phyloP scores from a whole-genome alignment of 257 asterid species.

The Solanum virginianum region DNA sequence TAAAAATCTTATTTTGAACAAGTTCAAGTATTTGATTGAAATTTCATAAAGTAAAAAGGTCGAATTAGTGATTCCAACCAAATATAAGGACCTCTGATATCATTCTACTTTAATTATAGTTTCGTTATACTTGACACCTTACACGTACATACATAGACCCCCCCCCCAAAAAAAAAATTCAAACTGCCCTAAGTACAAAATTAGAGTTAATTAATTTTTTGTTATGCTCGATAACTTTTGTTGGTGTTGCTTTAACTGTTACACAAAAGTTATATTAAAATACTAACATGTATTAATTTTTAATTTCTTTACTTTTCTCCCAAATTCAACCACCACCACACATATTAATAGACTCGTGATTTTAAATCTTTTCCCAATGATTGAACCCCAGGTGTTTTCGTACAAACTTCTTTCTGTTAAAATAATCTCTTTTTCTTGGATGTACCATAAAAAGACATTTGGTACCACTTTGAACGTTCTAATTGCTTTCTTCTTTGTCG shows the following conservation, averaged over 20 bases:
- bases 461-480: not conserved
- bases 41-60: too few species aligned
- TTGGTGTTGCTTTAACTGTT: not conserved
- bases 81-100: too few species aligned
- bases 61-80: too few species aligned
- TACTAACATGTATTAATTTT: not conserved
- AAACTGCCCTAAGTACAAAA: not conserved
- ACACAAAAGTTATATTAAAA: not conserved
- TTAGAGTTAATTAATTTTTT: not conserved
- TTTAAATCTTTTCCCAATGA: not conserved
- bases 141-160: not conserved
- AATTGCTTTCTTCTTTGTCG: not conserved
- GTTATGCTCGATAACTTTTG: not conserved
- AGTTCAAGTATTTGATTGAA: too few species aligned
- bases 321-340: not conserved
- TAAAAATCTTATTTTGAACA: too few species aligned
- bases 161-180: not conserved
- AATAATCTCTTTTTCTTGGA: not conserved
- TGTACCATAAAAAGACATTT: not conserved
- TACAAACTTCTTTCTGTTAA: not conserved
- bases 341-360: not conserved
- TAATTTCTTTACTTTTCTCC: not conserved
- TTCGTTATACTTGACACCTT: too few species aligned
- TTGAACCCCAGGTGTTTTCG: not conserved
- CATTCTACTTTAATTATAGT: not conserved